Percentiles rank a stretch among this genome's conserved stretches.
phyloP scores from a whole-genome alignment of 164 flowering plant species.

The Vitis cinerea region DNA sequence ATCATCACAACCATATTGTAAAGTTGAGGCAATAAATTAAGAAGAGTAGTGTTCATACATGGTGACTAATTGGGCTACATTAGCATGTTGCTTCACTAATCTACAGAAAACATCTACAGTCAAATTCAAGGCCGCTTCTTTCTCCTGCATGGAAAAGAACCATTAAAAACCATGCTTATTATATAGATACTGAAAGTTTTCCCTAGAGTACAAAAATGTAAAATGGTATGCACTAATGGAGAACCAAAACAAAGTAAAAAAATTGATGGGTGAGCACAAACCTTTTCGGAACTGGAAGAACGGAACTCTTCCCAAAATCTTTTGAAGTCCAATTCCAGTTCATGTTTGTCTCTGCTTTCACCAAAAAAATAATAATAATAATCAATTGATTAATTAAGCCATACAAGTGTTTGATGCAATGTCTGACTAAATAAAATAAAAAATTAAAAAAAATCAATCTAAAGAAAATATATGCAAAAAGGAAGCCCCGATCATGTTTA shows the following conservation, averaged over 20 bases:
- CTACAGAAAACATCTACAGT: slow-evolving; percentile 93
- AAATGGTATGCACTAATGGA: background rate
- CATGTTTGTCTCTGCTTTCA: slow-evolving; percentile 77
- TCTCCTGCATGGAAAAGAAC: slow-evolving; percentile 67
- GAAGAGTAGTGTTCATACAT: slow-evolving; percentile 42
- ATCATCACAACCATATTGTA: background rate
- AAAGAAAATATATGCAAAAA: background rate
- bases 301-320: slow-evolving; percentile 98
- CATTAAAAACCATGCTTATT: slow-evolving; percentile 1
- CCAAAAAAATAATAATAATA: background rate
- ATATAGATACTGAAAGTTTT: background rate
- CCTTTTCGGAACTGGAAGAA: slow-evolving; percentile 96
- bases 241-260: background rate
- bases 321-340: slow-evolving; percentile 97
- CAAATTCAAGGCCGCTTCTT: slow-evolving; percentile 92
- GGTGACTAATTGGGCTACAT: slow-evolving; percentile 84
- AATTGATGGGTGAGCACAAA: slow-evolving; percentile 14
- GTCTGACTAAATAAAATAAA: too few relatives aligned
- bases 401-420: background rate
- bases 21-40: slow-evolving; percentile 3
- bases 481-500: background rate
- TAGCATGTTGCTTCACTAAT: slow-evolving; percentile 86
- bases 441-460: too few relatives aligned
- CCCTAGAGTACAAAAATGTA: background rate
- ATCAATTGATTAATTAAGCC: slow-evolving; percentile 3